Conservation (phyloP, 75 land plant species). For the Sequoia sempervirens region DNA sequence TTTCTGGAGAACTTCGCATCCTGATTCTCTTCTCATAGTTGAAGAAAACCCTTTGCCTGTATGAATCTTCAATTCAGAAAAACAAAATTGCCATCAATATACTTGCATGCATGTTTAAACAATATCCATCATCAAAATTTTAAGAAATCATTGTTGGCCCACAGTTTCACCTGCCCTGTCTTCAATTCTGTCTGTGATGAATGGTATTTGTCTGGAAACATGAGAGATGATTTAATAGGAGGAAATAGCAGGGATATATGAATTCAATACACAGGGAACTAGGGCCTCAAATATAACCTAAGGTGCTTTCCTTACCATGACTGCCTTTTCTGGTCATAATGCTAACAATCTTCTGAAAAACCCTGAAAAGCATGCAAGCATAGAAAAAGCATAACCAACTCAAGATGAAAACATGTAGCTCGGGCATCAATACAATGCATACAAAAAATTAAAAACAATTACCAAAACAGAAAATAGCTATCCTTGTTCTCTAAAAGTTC, state of each 20-base stretch:
- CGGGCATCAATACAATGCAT: not conserved
- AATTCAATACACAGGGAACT: constrained; percentile 2
- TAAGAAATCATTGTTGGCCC: not conserved
- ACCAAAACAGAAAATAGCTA: not conserved
- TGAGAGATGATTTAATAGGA: not conserved
- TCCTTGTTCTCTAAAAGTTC: not conserved
- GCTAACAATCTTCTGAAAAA: constrained; percentile 1
- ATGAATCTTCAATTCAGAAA: constrained; percentile 56
- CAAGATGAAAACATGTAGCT: not conserved
- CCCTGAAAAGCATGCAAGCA: constrained; percentile 6
- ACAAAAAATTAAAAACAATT: not conserved
- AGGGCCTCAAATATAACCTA: constrained; percentile 4
- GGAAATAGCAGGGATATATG: not conserved
- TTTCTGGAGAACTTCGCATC: constrained; percentile 84
- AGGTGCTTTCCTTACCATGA: constrained; percentile 5
- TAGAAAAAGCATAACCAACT: constrained; percentile 9
- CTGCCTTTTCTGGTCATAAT: not conserved
- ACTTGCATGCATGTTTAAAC: not conserved
- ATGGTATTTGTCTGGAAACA: constrained; percentile 7
- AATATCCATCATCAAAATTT: not conserved
- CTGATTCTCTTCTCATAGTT: constrained; percentile 89
- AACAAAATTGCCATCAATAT: constrained; percentile 5
- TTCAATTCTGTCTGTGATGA: constrained; percentile 3
- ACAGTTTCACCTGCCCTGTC: constrained; percentile 4
- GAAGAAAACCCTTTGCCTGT: constrained; percentile 74